Evolutionary conservation across 2,329 filamentous ascomycete genomes (phyloP).

Genomic region (Neocucurbitaria cava): DNA sequence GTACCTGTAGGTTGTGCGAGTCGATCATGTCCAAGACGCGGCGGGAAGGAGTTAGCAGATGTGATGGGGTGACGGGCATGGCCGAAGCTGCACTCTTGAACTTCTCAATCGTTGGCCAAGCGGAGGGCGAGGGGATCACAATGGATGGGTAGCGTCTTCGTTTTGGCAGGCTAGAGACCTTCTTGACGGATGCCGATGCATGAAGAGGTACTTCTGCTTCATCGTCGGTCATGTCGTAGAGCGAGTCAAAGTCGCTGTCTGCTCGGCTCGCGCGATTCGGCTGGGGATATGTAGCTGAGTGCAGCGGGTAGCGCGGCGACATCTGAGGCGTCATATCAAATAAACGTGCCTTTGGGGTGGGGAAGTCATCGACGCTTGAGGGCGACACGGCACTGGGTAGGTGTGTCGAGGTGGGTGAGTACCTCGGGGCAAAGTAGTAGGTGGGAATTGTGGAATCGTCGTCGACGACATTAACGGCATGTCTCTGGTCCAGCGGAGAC

Average conservation of each 20-base stretch:
- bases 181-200: slow-evolving; percentile 60
- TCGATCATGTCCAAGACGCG: slow-evolving; percentile 75
- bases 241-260: slow-evolving; percentile 79
- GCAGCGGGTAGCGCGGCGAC: slow-evolving; percentile 57
- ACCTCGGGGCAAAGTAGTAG: slow-evolving; percentile 50
- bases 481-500: slow-evolving; percentile 64
- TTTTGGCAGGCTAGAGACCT: slow-evolving; percentile 40
- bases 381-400: slow-evolving; percentile 49
- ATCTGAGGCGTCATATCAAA: slow-evolving; percentile 59
- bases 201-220: slow-evolving; percentile 66
- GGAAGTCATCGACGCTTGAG: slow-evolving; percentile 66
- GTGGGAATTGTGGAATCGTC: slow-evolving; percentile 43
- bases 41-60: slow-evolving; percentile 77
- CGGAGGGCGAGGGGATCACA: slow-evolving; percentile 64
- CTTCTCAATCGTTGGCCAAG: slow-evolving; percentile 64
- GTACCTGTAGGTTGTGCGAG: slow-evolving; percentile 64
- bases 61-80: slow-evolving; percentile 46
- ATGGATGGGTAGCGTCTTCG: slow-evolving; percentile 64
- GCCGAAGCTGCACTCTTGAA: slow-evolving; percentile 65
- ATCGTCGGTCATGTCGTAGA: slow-evolving; percentile 85
- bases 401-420: slow-evolving; percentile 40
- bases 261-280: slow-evolving; percentile 71
- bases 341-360: slow-evolving; percentile 72
- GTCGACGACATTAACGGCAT: slow-evolving; percentile 69
- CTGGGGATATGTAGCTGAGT: slow-evolving; percentile 54